phyloP scores from a whole-genome alignment of 208 protist species.

The Novymonas esmeraldas region DNA sequence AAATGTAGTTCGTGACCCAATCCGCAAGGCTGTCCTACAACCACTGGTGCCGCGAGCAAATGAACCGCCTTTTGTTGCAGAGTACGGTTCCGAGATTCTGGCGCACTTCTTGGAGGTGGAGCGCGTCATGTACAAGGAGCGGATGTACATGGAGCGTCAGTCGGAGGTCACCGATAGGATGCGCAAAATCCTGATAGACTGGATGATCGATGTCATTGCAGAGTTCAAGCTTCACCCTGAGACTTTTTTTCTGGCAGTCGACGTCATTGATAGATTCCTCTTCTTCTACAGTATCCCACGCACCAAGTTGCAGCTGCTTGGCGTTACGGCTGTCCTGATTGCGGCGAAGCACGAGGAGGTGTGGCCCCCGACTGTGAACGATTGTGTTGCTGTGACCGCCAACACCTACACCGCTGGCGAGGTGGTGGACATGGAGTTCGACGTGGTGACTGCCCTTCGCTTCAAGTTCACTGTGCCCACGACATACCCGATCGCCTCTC shows the following conservation, averaged over 20 bases:
- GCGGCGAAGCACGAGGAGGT: slow-evolving; percentile 93
- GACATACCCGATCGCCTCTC: slow-evolving; percentile 61
- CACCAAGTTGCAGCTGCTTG: slow-evolving; percentile 87
- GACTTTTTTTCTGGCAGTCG: slow-evolving; percentile 96
- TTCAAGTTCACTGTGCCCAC: slow-evolving; percentile 86
- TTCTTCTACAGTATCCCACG: slow-evolving; percentile 49
- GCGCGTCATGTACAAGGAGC: slow-evolving; percentile 42
- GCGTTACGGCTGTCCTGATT: slow-evolving; percentile 86
- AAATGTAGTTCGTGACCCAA: slow-evolving; percentile 24
- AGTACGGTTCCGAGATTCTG: slow-evolving; percentile 76
- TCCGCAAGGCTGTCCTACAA: slow-evolving; percentile 10
- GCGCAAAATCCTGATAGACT: slow-evolving; percentile 97
- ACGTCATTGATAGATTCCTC: slow-evolving; percentile 96
- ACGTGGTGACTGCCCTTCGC: slow-evolving; percentile 58
- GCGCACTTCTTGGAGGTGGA: slow-evolving; percentile 78
- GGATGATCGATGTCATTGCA: slow-evolving; percentile 95
- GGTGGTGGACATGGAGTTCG: slow-evolving; percentile 80
- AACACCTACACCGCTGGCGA: slow-evolving; percentile 86
- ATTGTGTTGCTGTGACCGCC: slow-evolving; percentile 93
- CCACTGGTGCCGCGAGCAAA: neutral
- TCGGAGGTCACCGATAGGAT: slow-evolving; percentile 94
- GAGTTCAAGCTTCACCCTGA: slow-evolving; percentile 96
- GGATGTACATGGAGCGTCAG: slow-evolving; percentile 72
- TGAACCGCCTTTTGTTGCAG: slow-evolving; percentile 20
- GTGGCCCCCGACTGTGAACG: slow-evolving; percentile 86